A percentile compares a stretch with the other conserved stretches of the same genome.
Evolutionary conservation across 228 moss, liverwort and hornwort species (phyloP).

Genomic region (Sphagnum magellanicum): DNA sequence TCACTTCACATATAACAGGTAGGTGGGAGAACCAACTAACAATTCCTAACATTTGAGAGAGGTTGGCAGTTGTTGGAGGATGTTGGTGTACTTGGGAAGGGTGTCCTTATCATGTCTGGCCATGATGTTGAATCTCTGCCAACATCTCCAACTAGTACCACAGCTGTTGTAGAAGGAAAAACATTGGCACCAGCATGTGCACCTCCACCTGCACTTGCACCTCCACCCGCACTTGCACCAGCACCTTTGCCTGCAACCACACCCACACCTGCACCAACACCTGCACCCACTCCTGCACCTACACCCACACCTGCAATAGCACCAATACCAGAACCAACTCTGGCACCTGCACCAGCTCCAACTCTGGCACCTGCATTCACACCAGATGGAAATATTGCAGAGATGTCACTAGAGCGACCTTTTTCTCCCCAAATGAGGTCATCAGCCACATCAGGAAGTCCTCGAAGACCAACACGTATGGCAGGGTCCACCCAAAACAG

Average conservation of each 20-base stretch:
- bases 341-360: conserved; percentile 1
- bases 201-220: not conserved
- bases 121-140: conserved; percentile 47
- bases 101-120: conserved; percentile 72
- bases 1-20: too few relatives aligned
- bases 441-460: not conserved
- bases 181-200: too few relatives aligned
- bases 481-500: conserved; percentile 9
- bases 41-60: not conserved
- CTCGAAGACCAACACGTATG: conserved; percentile 10
- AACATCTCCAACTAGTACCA: conserved; percentile 2
- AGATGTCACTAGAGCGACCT: not conserved
- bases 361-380: not conserved
- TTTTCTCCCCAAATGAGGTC: not conserved
- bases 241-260: not conserved
- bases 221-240: not conserved
- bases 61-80: conserved; percentile 60
- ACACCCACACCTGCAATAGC: not conserved
- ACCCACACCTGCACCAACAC: not conserved
- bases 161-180: too few relatives aligned
- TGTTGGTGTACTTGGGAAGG: conserved; percentile 71
- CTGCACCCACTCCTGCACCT: conserved; percentile 10
- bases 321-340: not conserved
- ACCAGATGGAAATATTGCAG: not conserved
- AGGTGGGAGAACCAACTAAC: too few relatives aligned